phyloP scores from a whole-genome alignment of 2,329 filamentous ascomycete species.

The Shiraia sp. region DNA sequence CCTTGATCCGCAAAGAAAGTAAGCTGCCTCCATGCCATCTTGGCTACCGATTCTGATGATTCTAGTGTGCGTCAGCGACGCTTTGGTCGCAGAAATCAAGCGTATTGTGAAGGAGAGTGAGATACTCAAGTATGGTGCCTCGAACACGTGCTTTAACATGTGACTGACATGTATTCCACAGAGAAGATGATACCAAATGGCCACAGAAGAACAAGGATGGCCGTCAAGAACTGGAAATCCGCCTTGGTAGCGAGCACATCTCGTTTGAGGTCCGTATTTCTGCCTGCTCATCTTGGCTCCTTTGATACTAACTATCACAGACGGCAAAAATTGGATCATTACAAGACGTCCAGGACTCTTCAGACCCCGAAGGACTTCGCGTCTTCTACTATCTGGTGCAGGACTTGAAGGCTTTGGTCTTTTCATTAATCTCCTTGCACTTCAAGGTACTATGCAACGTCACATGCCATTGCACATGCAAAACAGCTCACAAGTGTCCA shows the following conservation, averaged over 20 bases:
- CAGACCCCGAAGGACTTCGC: constrained; percentile 90
- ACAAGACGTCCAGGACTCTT: constrained; percentile 94
- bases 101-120: constrained; percentile 96
- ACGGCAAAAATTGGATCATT: constrained; percentile 98
- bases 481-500: constrained; percentile 28
- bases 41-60: constrained; percentile 5
- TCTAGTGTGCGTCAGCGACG: constrained; percentile 90
- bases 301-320: constrained; percentile 53
- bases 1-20: constrained; percentile 99
- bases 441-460: constrained; percentile 70
- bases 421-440: constrained; percentile 93
- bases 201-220: constrained; percentile 99
- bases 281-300: neutral
- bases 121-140: constrained; percentile 80
- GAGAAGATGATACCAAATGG: constrained; percentile 98
- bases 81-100: constrained; percentile 92
- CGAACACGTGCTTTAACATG: neutral
- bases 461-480: neutral
- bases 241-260: constrained; percentile 92
- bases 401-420: constrained; percentile 93
- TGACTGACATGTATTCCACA: constrained; percentile 43
- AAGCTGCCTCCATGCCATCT: constrained; percentile 44
- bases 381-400: constrained; percentile 99
- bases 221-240: constrained; percentile 92
- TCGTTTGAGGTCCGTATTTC: constrained; percentile 91